Evolutionary conservation across 257 asterid genomes (phyloP), one percentile per base, ranked within the genome.

Genomic region (Gardenia jasminoides): DNA sequence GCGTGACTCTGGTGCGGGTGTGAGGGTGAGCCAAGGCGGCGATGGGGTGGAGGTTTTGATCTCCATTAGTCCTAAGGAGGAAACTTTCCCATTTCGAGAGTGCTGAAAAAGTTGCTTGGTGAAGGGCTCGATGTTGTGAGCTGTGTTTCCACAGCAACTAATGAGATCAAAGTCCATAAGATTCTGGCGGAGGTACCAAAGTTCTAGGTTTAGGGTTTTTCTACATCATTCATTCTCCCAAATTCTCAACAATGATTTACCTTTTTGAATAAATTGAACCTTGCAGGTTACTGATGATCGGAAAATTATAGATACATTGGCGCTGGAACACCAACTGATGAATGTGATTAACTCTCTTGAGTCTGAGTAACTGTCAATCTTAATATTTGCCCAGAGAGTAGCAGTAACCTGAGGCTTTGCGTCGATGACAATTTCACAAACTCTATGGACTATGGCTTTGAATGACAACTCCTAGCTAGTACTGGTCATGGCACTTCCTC

Each of bases 41-140:
- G 82, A 78, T 36, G 91, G 90, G 6, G 12, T 88, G 10, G 93
- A 91, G 84, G 84, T 91, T 43, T 80, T 87, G 43, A 83, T 91
- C 71, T 78, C 82, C 61, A 33, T 58, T 13, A 62, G 75, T 28
- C 75, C 31, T 20, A 61, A 72, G 33, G 76, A 72, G 31, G 70
- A 67, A 16, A 22, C 4, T 0, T 86, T 84, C 33, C 85, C 19
- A 79, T 89, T 28, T 88, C 98, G 1, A 79, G 70, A 62, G 82
- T 87, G 33, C 68, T 93, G 4, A 41, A 52, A 11, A 79, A 77
- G 20, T 70, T 90, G 71, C n/a, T 78, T 4, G 81, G 80, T 26
- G 76, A 68, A 81, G 88, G 88, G 22, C 61, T 86, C 1, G 67
- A 80, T 62, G 85, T 87, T 9, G 82, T 91, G 69, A 86, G 77